Evolutionary conservation across 257 asterid genomes (phyloP), one percentile per base, ranked within the genome.

Genomic region (Oldenlandia corymbosa): DNA sequence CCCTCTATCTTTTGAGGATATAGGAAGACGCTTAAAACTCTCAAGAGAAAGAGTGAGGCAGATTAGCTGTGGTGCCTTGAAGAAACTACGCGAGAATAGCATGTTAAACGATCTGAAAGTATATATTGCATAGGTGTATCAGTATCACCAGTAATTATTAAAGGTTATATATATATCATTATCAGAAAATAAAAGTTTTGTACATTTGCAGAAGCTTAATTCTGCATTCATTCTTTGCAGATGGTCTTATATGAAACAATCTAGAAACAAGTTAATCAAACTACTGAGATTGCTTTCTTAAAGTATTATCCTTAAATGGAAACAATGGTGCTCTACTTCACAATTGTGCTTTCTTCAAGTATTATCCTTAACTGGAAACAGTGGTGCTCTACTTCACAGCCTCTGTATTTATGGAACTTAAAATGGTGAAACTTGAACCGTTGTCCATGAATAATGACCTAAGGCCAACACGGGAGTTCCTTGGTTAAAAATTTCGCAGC

Each of bases 11-110:
- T 84, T 82, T 36, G 89, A 87, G 78, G 95, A 87, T 71, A 80
- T 79, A 24, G 95, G 87, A 54, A 77, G 67, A 62, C 24, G 62
- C 21, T 27, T 84, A 36, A 68, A 78, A 59, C 83, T 87, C 23
- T 87, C 91, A 42, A 79, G 95, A 76, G 95, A 84, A 76, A 82
- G 91, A 73, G 80, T 86, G 57, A 73, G 95, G 75, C 91, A 86
- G 79, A 79, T 86, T 26, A 84, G 70, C 42, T 59, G 73, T 62
- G 68, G 52, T 60, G 95, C 91, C 66, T 67, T 86, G 72, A 45
- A 64, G 7, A 86, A 86, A 69, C 28, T 84, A 70, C 58, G 78
- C 18, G 62, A 75, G 62, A 46, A 63, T 51, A 73, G 12, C 20
- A 20, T 65, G 47, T 28, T 62, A 28, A 62, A 84, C 57, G 78